Conservation (phyloP, 176 grass and related monocot genomes). For the Hsuehochloa calcarea region DNA sequence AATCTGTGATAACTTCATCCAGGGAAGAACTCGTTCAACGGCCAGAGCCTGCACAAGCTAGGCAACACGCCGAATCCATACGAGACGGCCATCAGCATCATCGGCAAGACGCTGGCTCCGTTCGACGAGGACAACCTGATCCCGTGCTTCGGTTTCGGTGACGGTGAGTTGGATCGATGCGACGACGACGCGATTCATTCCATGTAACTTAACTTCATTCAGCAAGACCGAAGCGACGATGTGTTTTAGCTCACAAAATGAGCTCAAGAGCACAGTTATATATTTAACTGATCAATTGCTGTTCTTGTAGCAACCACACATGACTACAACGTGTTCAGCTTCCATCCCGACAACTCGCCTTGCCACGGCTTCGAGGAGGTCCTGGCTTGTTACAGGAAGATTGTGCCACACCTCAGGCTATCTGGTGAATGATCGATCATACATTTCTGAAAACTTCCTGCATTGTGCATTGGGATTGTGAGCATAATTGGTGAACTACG, state of each 20-base stretch:
- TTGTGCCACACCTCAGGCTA: slow-evolving; percentile 70
- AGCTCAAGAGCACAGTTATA: background rate
- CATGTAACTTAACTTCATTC: background rate
- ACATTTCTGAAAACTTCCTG: background rate
- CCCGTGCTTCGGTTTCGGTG: slow-evolving; percentile 95
- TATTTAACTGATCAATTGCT: background rate
- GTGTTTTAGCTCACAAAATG: background rate
- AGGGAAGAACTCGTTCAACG: slow-evolving; percentile 74
- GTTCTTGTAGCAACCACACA: slow-evolving; percentile 54
- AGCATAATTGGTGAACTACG: background rate
- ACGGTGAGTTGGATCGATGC: slow-evolving; percentile 36
- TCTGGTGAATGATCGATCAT: slow-evolving; percentile 39
- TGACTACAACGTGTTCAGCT: slow-evolving; percentile 78
- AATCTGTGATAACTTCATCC: background rate
- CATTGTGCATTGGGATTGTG: background rate
- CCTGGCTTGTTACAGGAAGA: slow-evolving; percentile 66
- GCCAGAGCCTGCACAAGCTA: slow-evolving; percentile 76
- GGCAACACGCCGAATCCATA: slow-evolving; percentile 63
- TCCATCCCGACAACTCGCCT: slow-evolving; percentile 63
- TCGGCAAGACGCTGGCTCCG: slow-evolving; percentile 77
- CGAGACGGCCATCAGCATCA: slow-evolving; percentile 84
- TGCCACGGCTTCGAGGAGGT: slow-evolving; percentile 97
- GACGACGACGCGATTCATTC: background rate
- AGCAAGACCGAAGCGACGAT: background rate
- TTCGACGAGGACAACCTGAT: slow-evolving; percentile 95